Evolutionary conservation across 805 yeast species (phyloP), one percentile per base, ranked within the genome.

Genomic region (Sugiyamaella mastotermitis): DNA sequence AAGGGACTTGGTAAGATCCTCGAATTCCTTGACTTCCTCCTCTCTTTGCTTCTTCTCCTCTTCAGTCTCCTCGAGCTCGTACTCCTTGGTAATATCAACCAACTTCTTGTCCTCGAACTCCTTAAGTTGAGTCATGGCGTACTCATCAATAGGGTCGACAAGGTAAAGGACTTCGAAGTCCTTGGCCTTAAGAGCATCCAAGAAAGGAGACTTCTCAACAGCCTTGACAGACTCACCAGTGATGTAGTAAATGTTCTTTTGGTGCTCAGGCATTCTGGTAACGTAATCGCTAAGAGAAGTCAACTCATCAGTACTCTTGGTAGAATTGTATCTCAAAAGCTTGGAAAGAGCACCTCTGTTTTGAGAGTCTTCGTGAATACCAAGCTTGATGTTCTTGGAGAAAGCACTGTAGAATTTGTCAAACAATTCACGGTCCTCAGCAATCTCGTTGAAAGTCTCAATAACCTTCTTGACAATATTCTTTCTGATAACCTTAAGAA

Each of bases 201-300:
- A 80, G 84, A 92, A 92, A 70, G 99, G 99, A 55, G 97, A 90
- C 71, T 86, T 86, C 78, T 92, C 97, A 60, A 92, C 95, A 56
- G 95, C 86, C 80, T 92, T 90, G 65, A 85, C 67, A 47, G 94
- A 78, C 76, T 92, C 98, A 82, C 98, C 99, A 64, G 99, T 92
- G 69, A 92, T 92, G 80, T 77, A 92, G 81, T 92, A 92, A 62
- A 92, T 85, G 78, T 92, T 92, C 92, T 92, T 88, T 77, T 92
- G 99, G 76, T 86, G 96, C 72, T 87, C 97, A 66, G 92, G 95
- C 99, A 92, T 92, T 74, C 97, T 84, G 54, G 97, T 90, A 51
- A 92, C 94, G 73, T 92, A 92, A 74, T 92, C 99, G 54, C 94
- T 70, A 61, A 92, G 78, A 27, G 97, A 90, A 53, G 97, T 90